Percentiles rank a stretch among this genome's conserved stretches.
These are phyloP conservation scores for Leccinum uliginosum DNA, from an alignment of 768 basidiomycete species.

Conservation along the genomic window DNA sequence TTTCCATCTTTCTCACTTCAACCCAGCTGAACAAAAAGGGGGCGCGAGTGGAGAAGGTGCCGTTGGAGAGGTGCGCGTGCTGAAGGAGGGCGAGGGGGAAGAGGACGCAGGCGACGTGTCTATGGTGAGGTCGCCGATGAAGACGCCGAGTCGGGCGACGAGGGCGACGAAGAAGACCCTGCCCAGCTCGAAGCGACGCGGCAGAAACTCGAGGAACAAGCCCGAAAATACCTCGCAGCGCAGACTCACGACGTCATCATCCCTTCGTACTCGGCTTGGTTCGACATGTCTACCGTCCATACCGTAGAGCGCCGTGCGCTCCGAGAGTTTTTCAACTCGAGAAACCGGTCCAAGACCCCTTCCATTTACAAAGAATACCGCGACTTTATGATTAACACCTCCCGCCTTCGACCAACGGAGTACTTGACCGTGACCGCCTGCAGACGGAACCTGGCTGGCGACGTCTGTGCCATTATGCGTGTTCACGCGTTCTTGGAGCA, in stretches of 20 bases:
- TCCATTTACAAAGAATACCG: constrained; percentile 98
- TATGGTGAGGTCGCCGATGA: constrained; percentile 77
- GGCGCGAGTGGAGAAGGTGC: constrained; percentile 18
- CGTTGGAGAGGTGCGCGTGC: constrained; percentile 32
- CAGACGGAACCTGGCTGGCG: constrained; percentile 91
- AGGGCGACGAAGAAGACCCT: constrained; percentile 82
- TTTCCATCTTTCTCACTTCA: constrained; percentile 18
- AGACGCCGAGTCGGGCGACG: constrained; percentile 72
- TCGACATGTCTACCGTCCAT: constrained; percentile 92
- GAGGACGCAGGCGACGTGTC: constrained; percentile 73
- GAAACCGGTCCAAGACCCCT: constrained; percentile 93
- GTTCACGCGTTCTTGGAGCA: constrained; percentile 99
- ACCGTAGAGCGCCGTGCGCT: constrained; percentile 87
- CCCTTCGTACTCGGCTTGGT: constrained; percentile 97
- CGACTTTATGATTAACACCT: constrained; percentile 99
- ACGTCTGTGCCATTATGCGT: constrained; percentile 98
- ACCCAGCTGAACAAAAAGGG: constrained; percentile 43
- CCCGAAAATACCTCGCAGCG: constrained; percentile 90
- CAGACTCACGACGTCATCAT: constrained; percentile 98
- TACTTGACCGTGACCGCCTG: constrained; percentile 98
- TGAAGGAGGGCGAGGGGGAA: constrained; percentile 55
- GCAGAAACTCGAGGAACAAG: constrained; percentile 77
- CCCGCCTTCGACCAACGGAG: constrained; percentile 87
- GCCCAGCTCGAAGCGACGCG: constrained; percentile 80
- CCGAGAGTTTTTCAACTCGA: constrained; percentile 97